Evolutionary conservation across 768 basidiomycete genomes (phyloP), one percentile per base, ranked within the genome.

Genomic region (Paxillus ammoniavirescens): DNA sequence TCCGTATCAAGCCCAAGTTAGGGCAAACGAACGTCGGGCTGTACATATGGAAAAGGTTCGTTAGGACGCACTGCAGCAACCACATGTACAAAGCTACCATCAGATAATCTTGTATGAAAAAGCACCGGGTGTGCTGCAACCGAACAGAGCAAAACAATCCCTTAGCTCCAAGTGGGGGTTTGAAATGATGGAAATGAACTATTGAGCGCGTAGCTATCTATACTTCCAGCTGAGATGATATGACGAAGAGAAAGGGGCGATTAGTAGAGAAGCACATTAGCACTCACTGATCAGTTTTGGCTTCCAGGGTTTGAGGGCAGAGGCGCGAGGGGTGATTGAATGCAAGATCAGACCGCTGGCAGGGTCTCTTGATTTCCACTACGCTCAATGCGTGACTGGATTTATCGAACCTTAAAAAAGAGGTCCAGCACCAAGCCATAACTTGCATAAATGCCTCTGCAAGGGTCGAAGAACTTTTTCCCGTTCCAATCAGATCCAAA

Each of bases 81-180:
- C n/a, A 37, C 42, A 54, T 8, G 30, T 9, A 31, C 62, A 57
- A 52, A 60, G 44, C 42, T 31, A 2, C 42, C 55, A 61, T 64
- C 65, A 67, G 60, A 69, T 69, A 59, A 55, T 49, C 49, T 47
- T 30, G 2, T 38, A 62, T 62, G 54, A 62, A 69, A 69, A 55
- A 47, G 42, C 4, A 21, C 65, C 62, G 67, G 36, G 43, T 42
- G 43, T 53, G 45, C 47, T 36, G 41, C 40, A 57, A 40, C 65
- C 53, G 36, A 57, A 65, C 50, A 53, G 23, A 26, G 30, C 52
- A 55, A 3, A 53, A 4, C 28, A 23, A 38, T 47, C 37, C 21
- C 56, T 55, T 49, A 15, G 18, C 26, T 23, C 12, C 23, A 37
- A 40, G 50, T n/a, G n/a, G n/a, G 5, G 23, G 23, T 26, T 61